phyloP scores from a whole-genome alignment of 768 basidiomycete species.

The Tubosaeta sp. region DNA sequence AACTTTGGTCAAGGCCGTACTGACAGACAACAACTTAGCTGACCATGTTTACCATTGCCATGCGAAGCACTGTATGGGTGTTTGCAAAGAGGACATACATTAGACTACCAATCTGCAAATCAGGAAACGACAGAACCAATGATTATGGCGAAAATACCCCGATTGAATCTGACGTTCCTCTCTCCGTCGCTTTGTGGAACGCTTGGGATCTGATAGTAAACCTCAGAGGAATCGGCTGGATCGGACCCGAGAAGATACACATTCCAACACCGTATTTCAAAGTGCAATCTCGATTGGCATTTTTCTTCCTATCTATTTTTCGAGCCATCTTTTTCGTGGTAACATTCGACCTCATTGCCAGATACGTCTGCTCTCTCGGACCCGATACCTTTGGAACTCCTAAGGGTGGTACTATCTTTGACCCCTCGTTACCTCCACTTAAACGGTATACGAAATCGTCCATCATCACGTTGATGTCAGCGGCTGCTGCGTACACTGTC shows the following conservation, averaged over 20 bases:
- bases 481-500: constrained; percentile 41
- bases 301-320: constrained; percentile 13
- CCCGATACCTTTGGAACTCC: constrained; percentile 36
- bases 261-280: constrained; percentile 12
- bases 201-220: constrained; percentile 26
- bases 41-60: constrained; percentile 18
- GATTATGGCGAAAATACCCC: not conserved
- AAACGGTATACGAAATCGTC: constrained; percentile 40
- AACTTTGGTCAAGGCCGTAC: no score
- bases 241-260: constrained; percentile 8
- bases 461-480: constrained; percentile 39
- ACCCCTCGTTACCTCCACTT: constrained; percentile 30
- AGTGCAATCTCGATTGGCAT: constrained; percentile 18
- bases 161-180: not conserved
- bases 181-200: constrained; percentile 23
- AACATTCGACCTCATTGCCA: constrained; percentile 3
- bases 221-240: constrained; percentile 28
- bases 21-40: constrained; percentile 12
- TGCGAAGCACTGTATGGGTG: constrained; percentile 25
- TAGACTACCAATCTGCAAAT: constrained; percentile 9
- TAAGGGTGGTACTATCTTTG: constrained; percentile 36
- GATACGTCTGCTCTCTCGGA: constrained; percentile 24
- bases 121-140: not conserved
- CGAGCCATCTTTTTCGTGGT: constrained; percentile 4
- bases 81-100: constrained; percentile 11